A percentile compares a stretch with the other conserved stretches of the same genome.
Conservation (phyloP, 192 early-diverging fungal species). For the Gonapodya prolifera region DNA sequence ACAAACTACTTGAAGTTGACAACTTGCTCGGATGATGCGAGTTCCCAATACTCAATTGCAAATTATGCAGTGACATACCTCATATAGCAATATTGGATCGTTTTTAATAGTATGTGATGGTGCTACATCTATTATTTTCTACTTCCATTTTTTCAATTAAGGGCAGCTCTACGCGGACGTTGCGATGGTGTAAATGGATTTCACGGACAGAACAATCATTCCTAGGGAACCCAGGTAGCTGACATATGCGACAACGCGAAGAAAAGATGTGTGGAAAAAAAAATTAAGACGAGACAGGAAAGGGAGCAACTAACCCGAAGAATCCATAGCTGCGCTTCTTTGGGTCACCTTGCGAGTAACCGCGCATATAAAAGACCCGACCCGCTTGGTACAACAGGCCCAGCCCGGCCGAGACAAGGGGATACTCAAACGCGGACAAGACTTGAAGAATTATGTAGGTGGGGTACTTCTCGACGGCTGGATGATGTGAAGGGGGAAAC, state of each 20-base stretch:
- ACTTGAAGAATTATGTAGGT: constrained; percentile 1
- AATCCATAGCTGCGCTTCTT: not conserved
- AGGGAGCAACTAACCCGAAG: not conserved
- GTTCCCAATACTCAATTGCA: no score
- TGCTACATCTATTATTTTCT: not conserved
- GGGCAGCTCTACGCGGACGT: not conserved
- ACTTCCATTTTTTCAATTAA: no score
- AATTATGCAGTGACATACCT: no score
- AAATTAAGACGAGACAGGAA: not conserved
- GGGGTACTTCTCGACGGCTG: not conserved
- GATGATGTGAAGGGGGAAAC: not conserved
- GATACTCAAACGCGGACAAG: not conserved
- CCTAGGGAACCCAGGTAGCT: not conserved
- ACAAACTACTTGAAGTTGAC: not conserved
- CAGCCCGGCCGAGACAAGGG: not conserved
- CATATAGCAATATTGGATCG: no score
- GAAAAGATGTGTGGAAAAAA: not conserved
- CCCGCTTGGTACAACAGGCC: not conserved
- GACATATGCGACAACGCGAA: not conserved
- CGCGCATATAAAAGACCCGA: not conserved
- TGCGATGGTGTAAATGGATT: not conserved
- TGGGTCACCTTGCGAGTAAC: not conserved
- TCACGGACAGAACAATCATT: not conserved
- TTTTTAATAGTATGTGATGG: no score
- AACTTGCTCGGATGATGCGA: not conserved